Evolutionary conservation across 176 grass and related monocot genomes (phyloP), one percentile per base, ranked within the genome.

Genomic region (Oryza rufipogon): DNA sequence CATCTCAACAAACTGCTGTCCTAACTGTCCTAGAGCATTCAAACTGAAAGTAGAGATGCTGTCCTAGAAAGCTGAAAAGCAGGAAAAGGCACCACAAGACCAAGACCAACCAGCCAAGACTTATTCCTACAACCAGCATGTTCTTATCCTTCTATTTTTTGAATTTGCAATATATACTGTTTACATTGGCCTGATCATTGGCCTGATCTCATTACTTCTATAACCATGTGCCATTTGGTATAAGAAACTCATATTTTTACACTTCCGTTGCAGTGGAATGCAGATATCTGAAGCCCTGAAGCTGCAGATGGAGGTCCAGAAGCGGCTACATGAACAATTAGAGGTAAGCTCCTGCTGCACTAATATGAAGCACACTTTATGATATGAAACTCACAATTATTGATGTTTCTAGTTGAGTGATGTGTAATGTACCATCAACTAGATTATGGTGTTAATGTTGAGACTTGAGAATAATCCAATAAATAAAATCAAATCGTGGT

Each of bases 241-340:
- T n/a, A 10, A 66, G 6, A 16, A 42, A 70, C 46, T 60, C 60
- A 32, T 30, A 19, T 13, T 25, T 36, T 71, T 39, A 17, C 42
- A 47, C 71, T 71, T 30, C 48, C 39, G 39, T 73, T 86, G 41
- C 28, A 86, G 84, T 38, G 69, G 80, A 4, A 73, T 82, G 80
- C 80, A 82, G 39, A 82, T 82, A 73, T 82, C 80, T 64, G 80
- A 87, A 71, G 87, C 90, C 56, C 58, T 94, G 39, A 77, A 82
- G 80, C 25, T 82, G 36, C 80, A 82, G 23, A 82, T 73, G 80
- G 80, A 82, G 39, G 80, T 82, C 69, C 80, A 82, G 39, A 82
- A 73, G 54, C 80, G 80, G 38, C 30, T 82, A 56, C 80, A 82
- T 47, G 70, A 94, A 92, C 80, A 81, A 61, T 81, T 81, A 81